These are phyloP conservation scores for Malassezia cuniculi DNA, from an alignment of 1,284 basidiomycete genomes.

Conservation along the genomic window DNA sequence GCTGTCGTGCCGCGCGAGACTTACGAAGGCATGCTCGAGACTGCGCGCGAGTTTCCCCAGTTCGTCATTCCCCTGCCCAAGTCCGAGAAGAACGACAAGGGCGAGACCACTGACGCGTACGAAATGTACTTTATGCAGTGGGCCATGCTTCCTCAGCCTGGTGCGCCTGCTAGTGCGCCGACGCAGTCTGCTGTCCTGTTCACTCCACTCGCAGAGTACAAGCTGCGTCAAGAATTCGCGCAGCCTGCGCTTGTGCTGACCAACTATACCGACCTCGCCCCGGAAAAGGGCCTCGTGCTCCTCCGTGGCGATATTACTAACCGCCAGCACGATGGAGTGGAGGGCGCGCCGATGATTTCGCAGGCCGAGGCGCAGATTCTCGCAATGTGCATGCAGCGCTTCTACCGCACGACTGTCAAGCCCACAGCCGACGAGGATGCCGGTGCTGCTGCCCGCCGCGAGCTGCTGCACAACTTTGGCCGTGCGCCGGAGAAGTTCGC, in stretches of 20 bases:
- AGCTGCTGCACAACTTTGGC: conserved; percentile 32
- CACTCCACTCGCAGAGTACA: conserved; percentile 89
- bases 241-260: conserved; percentile 83
- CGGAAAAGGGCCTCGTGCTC: conserved; percentile 68
- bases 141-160: conserved; percentile 22
- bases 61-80: conserved; percentile 40
- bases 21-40: conserved; percentile 27
- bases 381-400: conserved; percentile 32
- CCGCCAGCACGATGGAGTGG: conserved; percentile 49
- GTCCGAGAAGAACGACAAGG: conserved; percentile 19
- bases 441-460: conserved; percentile 15
- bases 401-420: conserved; percentile 23
- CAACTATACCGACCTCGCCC: conserved; percentile 75
- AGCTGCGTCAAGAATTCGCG: conserved; percentile 69
- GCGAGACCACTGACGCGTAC: conserved; percentile 23
- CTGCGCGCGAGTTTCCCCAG: conserved; percentile 28
- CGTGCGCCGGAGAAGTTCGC: conserved; percentile 26
- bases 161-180: conserved; percentile 4
- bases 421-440: conserved; percentile 1
- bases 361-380: conserved; percentile 37
- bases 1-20: conserved; percentile 31
- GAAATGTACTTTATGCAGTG: conserved; percentile 43
- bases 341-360: conserved; percentile 31
- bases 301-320: conserved; percentile 84
- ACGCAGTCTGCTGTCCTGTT: conserved; percentile 57